A percentile compares a stretch with the other conserved stretches of the same genome.
phyloP scores from a whole-genome alignment of 768 basidiomycete genomes.

The Rhizopogon sp. region DNA sequence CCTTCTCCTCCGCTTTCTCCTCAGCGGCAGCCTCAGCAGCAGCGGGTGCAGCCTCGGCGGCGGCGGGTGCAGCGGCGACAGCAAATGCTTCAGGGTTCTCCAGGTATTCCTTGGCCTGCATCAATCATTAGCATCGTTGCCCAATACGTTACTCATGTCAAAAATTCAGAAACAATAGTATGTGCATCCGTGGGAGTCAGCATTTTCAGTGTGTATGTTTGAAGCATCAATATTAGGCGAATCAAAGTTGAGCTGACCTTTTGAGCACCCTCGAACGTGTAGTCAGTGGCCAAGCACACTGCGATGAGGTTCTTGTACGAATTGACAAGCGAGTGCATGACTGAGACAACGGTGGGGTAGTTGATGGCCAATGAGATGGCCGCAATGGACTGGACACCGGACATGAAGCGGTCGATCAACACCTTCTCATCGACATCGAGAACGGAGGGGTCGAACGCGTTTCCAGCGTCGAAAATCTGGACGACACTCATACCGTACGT shows the following conservation, averaged over 20 bases:
- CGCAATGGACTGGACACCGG: conserved; percentile 93
- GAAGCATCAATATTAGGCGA: conserved; percentile 18
- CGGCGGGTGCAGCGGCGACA: conserved; percentile 63
- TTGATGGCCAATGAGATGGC: conserved; percentile 92
- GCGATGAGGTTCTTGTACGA: conserved; percentile 98
- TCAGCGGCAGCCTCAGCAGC: conserved; percentile 57
- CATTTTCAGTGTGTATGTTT: conserved; percentile 77
- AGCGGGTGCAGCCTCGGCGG: conserved; percentile 43
- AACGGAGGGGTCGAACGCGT: conserved; percentile 83
- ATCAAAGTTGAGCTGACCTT: conserved; percentile 54
- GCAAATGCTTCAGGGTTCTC: conserved; percentile 99
- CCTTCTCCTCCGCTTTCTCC: conserved; percentile 80
- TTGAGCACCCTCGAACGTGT: conserved; percentile 89
- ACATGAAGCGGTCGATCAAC: conserved; percentile 87
- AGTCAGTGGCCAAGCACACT: conserved; percentile 84
- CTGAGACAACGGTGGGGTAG: conserved; percentile 94
- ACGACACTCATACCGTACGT: conserved; percentile 99
- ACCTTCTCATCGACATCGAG: conserved; percentile 92
- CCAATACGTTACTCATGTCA: neutral
- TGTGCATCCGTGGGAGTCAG: conserved; percentile 52
- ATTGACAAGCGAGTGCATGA: conserved; percentile 94
- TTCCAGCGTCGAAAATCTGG: conserved; percentile 94
- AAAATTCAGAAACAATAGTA: conserved; percentile 23
- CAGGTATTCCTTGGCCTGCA: conserved; percentile 89
- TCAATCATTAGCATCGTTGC: conserved; percentile 5